Evolutionary conservation across 2,329 filamentous ascomycete species (phyloP), one percentile per base, ranked within the genome.

Genomic region (Colletotrichum sp.): DNA sequence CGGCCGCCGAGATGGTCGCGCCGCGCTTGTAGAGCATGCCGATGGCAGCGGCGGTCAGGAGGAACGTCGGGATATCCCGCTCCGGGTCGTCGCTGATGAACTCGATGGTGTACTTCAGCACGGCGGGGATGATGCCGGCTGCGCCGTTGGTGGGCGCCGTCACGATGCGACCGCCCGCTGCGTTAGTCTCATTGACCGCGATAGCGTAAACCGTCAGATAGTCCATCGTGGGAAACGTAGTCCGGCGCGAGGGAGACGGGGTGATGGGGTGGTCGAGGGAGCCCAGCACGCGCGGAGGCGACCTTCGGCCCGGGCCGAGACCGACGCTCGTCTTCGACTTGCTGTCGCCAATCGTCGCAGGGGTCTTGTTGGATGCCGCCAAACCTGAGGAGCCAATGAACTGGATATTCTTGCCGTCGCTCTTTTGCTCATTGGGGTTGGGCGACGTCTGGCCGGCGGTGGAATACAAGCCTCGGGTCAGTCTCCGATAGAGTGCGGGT

Each of bases 21-120:
- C 88, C 88, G 21, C 88, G 87, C 83, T 89, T 89, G 83, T 89
- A 89, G 26, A 89, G 83, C 88, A 89, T 89, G 62, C 88, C 88
- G 26, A 89, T 88, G 8, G 88, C 88, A 1, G 88, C 84, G 3
- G 88, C 86, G 3, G 88, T 89, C 2, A 89, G 83, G 1, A 89
- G 81, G 79, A 89, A 89, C 0, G 87, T 89, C 6, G 86, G 83
- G 13, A 88, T 84, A 71, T 89, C 88, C 60, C 88, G 87, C 74
- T 89, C 87, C 2, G 85, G 81, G 52, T 89, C 87, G 76, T 89
- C 88, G 79, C 87, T 88, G 79, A 89, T 83, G 75, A 89, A 89
- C 77, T 89, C 88, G 72, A 88, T 79, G 2, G 84, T 86, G 80
- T 89, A 89, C 77, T 89, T 89, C 32, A 89, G 85, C 34, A 89